These are phyloP conservation scores for Lathyrus aphaca DNA, from an alignment of 306 rosid genomes.

Conservation along the genomic window DNA sequence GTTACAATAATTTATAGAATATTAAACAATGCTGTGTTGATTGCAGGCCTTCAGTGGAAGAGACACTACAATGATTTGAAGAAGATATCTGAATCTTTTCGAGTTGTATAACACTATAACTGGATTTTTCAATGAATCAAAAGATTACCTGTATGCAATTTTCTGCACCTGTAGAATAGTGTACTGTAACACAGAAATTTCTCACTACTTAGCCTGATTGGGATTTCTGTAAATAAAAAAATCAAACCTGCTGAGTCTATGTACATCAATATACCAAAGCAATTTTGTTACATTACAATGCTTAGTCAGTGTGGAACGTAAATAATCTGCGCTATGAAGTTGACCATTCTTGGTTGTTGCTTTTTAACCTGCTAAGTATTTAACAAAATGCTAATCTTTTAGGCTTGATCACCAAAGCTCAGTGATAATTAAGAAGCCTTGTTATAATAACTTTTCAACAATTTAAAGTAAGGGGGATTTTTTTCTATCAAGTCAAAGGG, in stretches of 20 bases:
- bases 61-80: conserved; percentile 80
- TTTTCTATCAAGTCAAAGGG: not conserved
- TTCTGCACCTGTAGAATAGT: conserved; percentile 32
- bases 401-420: not conserved
- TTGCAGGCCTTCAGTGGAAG: conserved; percentile 99
- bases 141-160: conserved; percentile 25
- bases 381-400: not conserved
- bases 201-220: conserved; percentile 27
- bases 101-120: conserved; percentile 68
- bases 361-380: not conserved
- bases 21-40: conserved; percentile 18
- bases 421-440: not conserved
- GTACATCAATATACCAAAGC: conserved; percentile 9
- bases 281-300: conserved; percentile 31
- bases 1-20: not conserved
- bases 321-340: conserved; percentile 23
- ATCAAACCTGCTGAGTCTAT: conserved; percentile 16
- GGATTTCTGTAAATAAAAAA: conserved; percentile 30
- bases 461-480: not conserved
- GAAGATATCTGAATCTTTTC: conserved; percentile 72
- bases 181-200: conserved; percentile 14
- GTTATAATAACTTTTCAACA: not conserved
- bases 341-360: conserved; percentile 2
- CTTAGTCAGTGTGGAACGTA: conserved; percentile 4
- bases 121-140: conserved; percentile 34